Evolutionary conservation across 1,284 basidiomycete species (phyloP).

Genomic region (Inonotus hispidus): DNA sequence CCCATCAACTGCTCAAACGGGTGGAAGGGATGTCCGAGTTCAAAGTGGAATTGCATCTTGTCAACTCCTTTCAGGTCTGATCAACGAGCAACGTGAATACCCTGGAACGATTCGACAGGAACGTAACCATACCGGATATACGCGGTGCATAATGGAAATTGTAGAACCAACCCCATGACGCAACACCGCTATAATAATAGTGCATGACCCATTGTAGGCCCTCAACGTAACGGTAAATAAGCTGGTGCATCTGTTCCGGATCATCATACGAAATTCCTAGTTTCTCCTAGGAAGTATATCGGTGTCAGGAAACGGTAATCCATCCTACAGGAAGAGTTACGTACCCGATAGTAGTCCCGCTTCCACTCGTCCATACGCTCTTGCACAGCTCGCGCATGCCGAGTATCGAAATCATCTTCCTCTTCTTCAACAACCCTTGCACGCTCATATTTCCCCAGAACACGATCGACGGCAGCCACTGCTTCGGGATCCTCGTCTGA

Average conservation of each 20-base stretch:
- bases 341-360: constrained; percentile 80
- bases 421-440: constrained; percentile 70
- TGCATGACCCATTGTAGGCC: constrained; percentile 99
- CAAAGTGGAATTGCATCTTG: constrained; percentile 80
- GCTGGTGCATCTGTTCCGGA: constrained; percentile 57
- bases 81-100: not conserved
- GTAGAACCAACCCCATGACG: constrained; percentile 99
- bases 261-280: constrained; percentile 74
- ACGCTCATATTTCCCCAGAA: constrained; percentile 84
- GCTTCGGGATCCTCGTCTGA: constrained; percentile 50
- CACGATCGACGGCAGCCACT: constrained; percentile 70
- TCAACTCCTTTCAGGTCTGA: constrained; percentile 76
- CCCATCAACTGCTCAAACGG: constrained; percentile 99
- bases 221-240: constrained; percentile 84
- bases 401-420: constrained; percentile 70
- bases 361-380: constrained; percentile 95
- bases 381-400: constrained; percentile 67
- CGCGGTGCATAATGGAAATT: constrained; percentile 96
- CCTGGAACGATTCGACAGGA: constrained; percentile 7
- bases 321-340: constrained; percentile 25
- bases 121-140: constrained; percentile 66
- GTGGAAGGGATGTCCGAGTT: constrained; percentile 85
- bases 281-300: constrained; percentile 48
- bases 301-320: not conserved
- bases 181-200: constrained; percentile 97